Evolutionary conservation across 2,329 filamentous ascomycete species (phyloP).

Genomic region (Clarireedia hainanense): DNA sequence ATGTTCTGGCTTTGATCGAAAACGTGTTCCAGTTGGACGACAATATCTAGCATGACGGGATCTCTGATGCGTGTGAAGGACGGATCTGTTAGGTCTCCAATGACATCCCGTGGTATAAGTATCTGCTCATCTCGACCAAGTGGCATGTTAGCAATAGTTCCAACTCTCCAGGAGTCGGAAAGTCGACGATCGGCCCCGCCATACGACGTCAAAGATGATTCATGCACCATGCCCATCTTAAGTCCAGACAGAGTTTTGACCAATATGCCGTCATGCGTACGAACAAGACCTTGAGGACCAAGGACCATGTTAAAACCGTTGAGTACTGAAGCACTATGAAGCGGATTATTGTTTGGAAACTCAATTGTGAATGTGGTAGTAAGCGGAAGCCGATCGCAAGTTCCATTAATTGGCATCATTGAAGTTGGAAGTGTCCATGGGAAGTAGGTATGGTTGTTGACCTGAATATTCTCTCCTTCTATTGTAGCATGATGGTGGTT

Average conservation of each 20-base stretch:
- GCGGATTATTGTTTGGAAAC: slow-evolving; percentile 43
- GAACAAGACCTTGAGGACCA: slow-evolving; percentile 39
- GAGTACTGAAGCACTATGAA: slow-evolving; percentile 4
- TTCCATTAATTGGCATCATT: slow-evolving; percentile 68
- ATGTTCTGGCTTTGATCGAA: slow-evolving; percentile 15
- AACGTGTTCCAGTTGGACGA: slow-evolving; percentile 42
- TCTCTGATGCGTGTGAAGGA: slow-evolving; percentile 77
- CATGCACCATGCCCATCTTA: slow-evolving; percentile 59
- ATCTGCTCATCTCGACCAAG: slow-evolving; percentile 85
- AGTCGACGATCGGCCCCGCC: slow-evolving; percentile 28
- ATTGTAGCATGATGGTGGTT: slow-evolving; percentile 49
- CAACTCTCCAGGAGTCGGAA: slow-evolving; percentile 58
- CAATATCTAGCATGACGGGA: slow-evolving; percentile 62
- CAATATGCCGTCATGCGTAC: slow-evolving; percentile 39
- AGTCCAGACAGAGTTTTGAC: slow-evolving; percentile 48
- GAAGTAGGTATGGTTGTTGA: slow-evolving; percentile 69
- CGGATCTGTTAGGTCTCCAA: slow-evolving; percentile 70
- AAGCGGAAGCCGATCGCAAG: slow-evolving; percentile 63
- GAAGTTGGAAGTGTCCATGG: slow-evolving; percentile 83
- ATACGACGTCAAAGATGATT: slow-evolving; percentile 36
- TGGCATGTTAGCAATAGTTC: slow-evolving; percentile 70
- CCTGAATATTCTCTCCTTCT: slow-evolving; percentile 5
- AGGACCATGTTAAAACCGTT: slow-evolving; percentile 34
- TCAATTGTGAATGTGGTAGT: slow-evolving; percentile 63
- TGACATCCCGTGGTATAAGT: slow-evolving; percentile 67